Evolutionary conservation across 371 early-diverging fungal genomes (phyloP), one percentile per base, ranked within the genome.

Genomic region (Lichtheimia ramosa): DNA sequence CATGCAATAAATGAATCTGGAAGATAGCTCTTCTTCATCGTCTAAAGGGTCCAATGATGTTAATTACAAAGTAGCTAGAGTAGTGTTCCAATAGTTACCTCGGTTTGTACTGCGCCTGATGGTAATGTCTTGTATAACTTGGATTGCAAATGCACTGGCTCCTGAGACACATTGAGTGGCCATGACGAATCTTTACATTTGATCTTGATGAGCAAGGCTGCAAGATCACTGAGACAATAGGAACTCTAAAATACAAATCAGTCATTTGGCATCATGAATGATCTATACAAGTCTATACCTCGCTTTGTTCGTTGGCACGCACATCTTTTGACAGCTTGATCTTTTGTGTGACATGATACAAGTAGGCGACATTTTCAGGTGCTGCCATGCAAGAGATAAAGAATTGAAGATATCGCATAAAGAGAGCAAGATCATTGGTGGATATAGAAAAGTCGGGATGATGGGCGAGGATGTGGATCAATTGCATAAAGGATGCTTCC

Each of bases 371-470:
- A 66, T 96, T 98, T 21, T 93, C 92, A 3, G 88, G 65, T 8
- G 78, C 88, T 18, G 87, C 93, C 61, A 95, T 85, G 24, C 88
- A 81, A 24, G 84, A 85, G 21, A 96, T 61, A 66, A 83, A 96
- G 66, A 94, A 96, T 51, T 92, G 87, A 34, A 97, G 78, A 69
- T 96, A 97, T 12, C 61, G 69, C 3, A 68, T 46, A 58, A 74
- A 71, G 0, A 64, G 24, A 18, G 71, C 69, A 16, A 95, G 82
- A 59, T 87, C 85, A 1, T 83, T 80, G 1, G 63, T 49, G 25
- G 86, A 73, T 12, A 66, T 63, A 2, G 83, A 80, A 72, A 92
- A 95, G 67, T 98, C 98, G 1, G 96, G 94, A 64, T 96, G 96
- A 62, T 92, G 90, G 0, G 96, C 89, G 34, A 96, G 70, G n/a